phyloP scores from a whole-genome alignment of 805 yeast genomes.

The Ogataea dorogensis region DNA sequence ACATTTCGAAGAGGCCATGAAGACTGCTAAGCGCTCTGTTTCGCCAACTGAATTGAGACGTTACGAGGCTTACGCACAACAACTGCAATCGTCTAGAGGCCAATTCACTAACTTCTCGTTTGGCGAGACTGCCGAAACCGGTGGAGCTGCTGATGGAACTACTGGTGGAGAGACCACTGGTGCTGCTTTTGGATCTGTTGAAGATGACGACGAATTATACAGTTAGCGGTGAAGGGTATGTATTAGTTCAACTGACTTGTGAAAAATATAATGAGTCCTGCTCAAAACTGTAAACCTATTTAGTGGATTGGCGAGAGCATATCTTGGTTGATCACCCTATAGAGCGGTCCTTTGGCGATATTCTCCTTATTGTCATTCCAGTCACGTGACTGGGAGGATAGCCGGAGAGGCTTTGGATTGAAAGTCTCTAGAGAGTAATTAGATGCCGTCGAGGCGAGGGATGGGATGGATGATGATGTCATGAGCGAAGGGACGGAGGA shows the following conservation, averaged over 20 bases:
- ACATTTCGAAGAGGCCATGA: constrained; percentile 99
- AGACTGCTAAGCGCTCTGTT: constrained; percentile 97
- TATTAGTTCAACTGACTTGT: constrained; percentile 9
- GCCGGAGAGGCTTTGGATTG: constrained; percentile 22
- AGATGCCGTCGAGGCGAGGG: constrained; percentile 19
- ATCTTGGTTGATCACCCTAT: constrained; percentile 14
- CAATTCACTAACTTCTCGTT: constrained; percentile 89
- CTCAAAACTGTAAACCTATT: constrained; percentile 11
- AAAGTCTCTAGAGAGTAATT: constrained; percentile 13
- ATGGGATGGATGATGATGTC: constrained; percentile 35
- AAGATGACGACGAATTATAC: constrained; percentile 45
- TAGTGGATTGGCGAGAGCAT: constrained; percentile 2
- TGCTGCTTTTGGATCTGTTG: constrained; percentile 51
- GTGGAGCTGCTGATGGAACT: constrained; percentile 33
- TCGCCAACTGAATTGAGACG: constrained; percentile 97
- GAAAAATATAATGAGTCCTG: constrained; percentile 12
- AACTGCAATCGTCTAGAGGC: constrained; percentile 93
- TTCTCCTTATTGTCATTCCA: constrained; percentile 15
- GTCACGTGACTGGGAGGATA: constrained; percentile 12
- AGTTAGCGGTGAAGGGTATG: constrained; percentile 25
- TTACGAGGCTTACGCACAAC: constrained; percentile 97
- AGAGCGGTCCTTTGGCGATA: constrained; percentile 8
- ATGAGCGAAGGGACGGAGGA: constrained; percentile 37
- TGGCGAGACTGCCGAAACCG: constrained; percentile 44
- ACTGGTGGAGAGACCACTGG: constrained; percentile 31